phyloP scores from a whole-genome alignment of 257 asterid species.

The Nicotiana tabacum region DNA sequence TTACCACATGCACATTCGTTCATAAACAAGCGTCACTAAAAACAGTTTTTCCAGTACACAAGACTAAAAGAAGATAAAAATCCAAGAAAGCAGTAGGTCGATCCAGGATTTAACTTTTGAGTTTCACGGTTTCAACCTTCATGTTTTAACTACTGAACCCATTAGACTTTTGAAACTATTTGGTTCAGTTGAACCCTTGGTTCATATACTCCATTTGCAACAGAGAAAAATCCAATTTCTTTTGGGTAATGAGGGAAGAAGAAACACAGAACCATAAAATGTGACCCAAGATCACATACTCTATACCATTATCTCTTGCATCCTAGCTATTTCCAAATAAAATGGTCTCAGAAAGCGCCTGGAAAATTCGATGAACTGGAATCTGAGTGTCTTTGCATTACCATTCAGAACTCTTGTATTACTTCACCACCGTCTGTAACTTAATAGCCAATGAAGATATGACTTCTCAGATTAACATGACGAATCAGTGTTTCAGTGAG shows the following conservation, averaged over 20 bases:
- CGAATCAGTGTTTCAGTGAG: not conserved
- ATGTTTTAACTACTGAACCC: too few species aligned
- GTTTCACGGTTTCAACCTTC: too few species aligned
- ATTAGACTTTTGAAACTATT: too few species aligned
- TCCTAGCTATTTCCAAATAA: not conserved
- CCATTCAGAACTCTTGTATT: not conserved
- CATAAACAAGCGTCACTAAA: not conserved
- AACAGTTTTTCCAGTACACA: not conserved
- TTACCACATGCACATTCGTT: not conserved
- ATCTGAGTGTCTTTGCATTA: not conserved
- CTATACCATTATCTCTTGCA: not conserved
- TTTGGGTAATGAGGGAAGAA: not conserved
- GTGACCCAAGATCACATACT: not conserved
- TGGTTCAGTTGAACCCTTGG: too few species aligned
- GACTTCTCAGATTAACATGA: constrained; percentile 7
- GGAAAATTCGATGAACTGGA: not conserved
- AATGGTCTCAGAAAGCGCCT: not conserved
- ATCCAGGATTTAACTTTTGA: too few species aligned
- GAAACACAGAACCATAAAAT: not conserved
- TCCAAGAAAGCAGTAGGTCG: not conserved
- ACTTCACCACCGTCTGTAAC: not conserved
- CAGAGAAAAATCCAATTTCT: not conserved
- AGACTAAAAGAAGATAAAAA: not conserved
- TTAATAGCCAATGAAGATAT: not conserved
- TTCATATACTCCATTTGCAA: too few species aligned